Base-by-base conservation (phyloP, 2,329 filamentous ascomycete genomes). In the Microcyclospora pomicola region DNA sequence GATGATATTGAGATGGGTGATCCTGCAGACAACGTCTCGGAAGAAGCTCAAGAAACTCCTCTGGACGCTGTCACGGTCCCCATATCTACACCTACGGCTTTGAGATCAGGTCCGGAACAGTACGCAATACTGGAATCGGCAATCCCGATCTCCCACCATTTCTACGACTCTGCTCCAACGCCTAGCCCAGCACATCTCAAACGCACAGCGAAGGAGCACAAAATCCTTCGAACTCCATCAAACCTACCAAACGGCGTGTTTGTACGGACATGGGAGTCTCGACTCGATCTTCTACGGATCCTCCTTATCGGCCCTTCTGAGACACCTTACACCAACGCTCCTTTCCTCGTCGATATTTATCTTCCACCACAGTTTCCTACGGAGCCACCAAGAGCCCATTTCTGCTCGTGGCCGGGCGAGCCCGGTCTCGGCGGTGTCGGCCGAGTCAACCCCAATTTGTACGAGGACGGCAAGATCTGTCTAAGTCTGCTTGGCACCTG, bases 391-490 rank as follows among this genome's bases (percentile, higher is more conserved):
- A 53, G 59, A n/a, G 66, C 67, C 1, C 70, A 64, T 53, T 78
- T 77, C 52, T 72, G 77, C 51, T 72, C 67, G 36, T 77, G 72
- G 72, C 37, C 48, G 60, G 42, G 54, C 40, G 38, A 56, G 40
- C 34, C 52, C 39, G 42, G 46, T 4, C 44, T 54, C 6, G 51
- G 54, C 4, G 52, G 51, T 2, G 41, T 47, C 3, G 55, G 51
- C 15, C 33, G 51, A 9, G 51, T 77, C 15, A 78, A 77, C 44
- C 73, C 73, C 0, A 78, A 78, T 45, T 54, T 78, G 1, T 77
- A 77, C 51, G 72, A 77, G 45, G 68, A 75, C 42, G 73, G 73
- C 15, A 75, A 71, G 49, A 74, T 77, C 27, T 77, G 74, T 47
- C 56, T 77, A 11, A 69, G 65, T 44, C 52, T 77, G 24, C 54